phyloP scores from a whole-genome alignment of 2,329 filamentous ascomycete species.

The Hymenoscyphus repandus region DNA sequence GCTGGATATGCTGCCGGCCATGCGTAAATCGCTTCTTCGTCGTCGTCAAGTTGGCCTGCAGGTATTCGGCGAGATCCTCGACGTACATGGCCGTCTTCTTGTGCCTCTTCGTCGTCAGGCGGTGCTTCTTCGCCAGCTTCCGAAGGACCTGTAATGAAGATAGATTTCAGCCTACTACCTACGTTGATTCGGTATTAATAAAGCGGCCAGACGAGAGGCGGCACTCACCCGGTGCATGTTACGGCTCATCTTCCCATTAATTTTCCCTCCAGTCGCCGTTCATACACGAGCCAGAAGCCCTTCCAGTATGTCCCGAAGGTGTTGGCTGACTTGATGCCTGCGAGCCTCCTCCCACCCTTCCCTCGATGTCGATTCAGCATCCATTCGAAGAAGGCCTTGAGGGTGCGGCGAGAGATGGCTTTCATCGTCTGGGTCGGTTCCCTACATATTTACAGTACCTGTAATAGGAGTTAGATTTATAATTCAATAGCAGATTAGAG shows the following conservation, averaged over 20 bases:
- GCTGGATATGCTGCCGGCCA: slow-evolving; percentile 21
- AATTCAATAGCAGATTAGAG: neutral
- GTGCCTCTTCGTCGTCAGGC: slow-evolving; percentile 9
- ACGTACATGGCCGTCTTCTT: slow-evolving; percentile 7
- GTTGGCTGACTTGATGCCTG: slow-evolving; percentile 10
- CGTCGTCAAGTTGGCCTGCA: slow-evolving; percentile 27
- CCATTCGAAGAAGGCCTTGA: slow-evolving; percentile 2
- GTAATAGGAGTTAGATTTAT: neutral
- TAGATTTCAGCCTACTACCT: slow-evolving; percentile 12
- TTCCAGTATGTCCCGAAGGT: slow-evolving; percentile 29
- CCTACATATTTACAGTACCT: neutral
- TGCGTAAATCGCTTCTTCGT: slow-evolving; percentile 26
- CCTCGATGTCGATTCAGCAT: slow-evolving; percentile 1
- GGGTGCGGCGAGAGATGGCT: neutral
- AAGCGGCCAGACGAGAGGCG: slow-evolving; percentile 8
- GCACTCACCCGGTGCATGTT: slow-evolving; percentile 16
- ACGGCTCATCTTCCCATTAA: slow-evolving; percentile 18
- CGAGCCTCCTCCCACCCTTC: slow-evolving; percentile 10
- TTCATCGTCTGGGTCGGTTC: neutral
- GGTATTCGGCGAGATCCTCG: neutral
- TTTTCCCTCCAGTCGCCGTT: slow-evolving; percentile 21
- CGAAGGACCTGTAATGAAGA: slow-evolving; percentile 20
- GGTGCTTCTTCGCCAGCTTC: slow-evolving; percentile 21
- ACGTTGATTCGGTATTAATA: slow-evolving; percentile 7
- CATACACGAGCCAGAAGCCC: slow-evolving; percentile 25